A percentile compares a stretch with the other conserved stretches of the same genome.
Evolutionary conservation across 2,329 filamentous ascomycete genomes (phyloP).

Genomic region (Aspergillus nomiae): DNA sequence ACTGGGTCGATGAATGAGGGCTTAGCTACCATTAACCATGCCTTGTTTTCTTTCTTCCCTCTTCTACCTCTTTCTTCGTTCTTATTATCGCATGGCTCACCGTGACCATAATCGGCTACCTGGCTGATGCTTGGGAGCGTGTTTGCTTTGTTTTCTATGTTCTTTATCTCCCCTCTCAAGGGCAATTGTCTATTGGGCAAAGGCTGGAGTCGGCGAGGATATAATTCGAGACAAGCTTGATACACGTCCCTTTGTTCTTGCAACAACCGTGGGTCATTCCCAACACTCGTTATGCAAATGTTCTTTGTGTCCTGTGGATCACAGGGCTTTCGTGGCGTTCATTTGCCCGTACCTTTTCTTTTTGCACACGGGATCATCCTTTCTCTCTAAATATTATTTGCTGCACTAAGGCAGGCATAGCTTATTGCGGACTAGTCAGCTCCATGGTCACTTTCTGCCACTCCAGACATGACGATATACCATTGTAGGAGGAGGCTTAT

Average conservation of each 20-base stretch:
- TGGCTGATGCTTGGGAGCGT: no score
- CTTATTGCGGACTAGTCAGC: neutral
- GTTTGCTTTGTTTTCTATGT: no score
- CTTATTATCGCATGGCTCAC: neutral
- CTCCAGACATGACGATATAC: neutral
- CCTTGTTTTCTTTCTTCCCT: neutral
- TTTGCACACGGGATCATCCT: neutral
- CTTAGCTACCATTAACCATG: neutral
- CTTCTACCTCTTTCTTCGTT: conserved; percentile 9
- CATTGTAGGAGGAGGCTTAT: no score
- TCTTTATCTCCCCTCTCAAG: neutral
- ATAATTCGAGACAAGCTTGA: neutral
- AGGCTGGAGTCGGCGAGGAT: neutral
- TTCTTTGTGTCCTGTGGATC: neutral
- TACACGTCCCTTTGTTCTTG: neutral
- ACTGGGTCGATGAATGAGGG: neutral
- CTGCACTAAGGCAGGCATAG: neutral
- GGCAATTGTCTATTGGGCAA: neutral
- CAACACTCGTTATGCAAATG: neutral
- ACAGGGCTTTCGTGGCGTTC: neutral
- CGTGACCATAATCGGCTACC: neutral
- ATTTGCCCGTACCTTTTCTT: neutral
- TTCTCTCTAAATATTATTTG: neutral
- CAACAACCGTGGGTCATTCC: neutral
- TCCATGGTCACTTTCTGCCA: neutral